Conservation (phyloP, 1,284 basidiomycete genomes). For the Trametes pubescens region DNA sequence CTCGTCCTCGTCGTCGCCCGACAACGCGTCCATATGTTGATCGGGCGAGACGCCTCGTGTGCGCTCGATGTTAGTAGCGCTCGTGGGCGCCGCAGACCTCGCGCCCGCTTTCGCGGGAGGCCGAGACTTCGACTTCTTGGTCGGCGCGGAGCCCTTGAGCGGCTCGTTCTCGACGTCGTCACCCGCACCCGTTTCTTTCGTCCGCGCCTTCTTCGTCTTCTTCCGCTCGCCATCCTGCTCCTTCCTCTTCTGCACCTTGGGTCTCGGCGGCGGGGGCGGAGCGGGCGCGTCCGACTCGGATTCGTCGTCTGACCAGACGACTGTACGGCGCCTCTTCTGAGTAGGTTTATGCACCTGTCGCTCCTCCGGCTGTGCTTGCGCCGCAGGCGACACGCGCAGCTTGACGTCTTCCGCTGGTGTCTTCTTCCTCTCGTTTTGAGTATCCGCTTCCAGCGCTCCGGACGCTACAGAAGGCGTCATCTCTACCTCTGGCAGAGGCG, state of each 20-base stretch:
- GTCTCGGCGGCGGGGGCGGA: background rate
- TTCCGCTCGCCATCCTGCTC: conserved; percentile 17
- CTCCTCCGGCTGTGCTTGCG: background rate
- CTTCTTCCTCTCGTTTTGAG: too few species aligned
- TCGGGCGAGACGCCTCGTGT: background rate
- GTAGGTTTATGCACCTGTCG: conserved; percentile 11
- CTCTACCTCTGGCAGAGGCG: background rate
- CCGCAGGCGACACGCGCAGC: background rate
- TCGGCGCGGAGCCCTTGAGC: background rate
- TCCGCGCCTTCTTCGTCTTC: conserved; percentile 23
- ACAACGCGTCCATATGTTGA: background rate
- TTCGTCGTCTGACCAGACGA: conserved; percentile 32
- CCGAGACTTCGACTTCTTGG: background rate
- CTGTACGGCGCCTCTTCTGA: conserved; percentile 28
- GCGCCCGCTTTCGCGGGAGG: background rate
- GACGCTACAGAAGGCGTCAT: too few species aligned
- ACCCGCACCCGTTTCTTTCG: conserved; percentile 7
- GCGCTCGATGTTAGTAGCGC: conserved; percentile 30
- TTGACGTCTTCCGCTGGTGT: background rate
- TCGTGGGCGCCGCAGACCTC: conserved; percentile 19
- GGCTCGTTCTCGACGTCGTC: conserved; percentile 27
- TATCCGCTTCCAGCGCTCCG: too few species aligned
- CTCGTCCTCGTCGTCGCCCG: background rate
- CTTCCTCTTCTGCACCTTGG: conserved; percentile 9
- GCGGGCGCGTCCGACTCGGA: conserved; percentile 11